Conservation (phyloP, 345 rosid species). For the Arabidopsis arenosa region DNA sequence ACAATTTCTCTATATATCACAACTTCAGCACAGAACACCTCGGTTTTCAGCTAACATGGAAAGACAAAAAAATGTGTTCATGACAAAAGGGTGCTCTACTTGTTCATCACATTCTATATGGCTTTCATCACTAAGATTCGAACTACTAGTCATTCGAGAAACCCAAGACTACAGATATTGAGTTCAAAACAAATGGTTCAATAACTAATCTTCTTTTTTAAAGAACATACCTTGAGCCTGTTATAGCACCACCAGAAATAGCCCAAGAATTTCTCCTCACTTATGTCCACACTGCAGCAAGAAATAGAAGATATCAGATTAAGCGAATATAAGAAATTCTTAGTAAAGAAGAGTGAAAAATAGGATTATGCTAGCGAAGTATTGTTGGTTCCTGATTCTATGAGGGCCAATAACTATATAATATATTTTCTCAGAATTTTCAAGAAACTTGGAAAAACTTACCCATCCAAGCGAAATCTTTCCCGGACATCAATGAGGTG, state of each 20-base stretch:
- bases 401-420: neutral
- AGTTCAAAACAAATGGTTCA: slow-evolving; percentile 15
- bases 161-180: neutral
- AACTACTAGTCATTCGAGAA: slow-evolving; percentile 2
- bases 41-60: neutral
- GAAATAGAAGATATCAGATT: slow-evolving; percentile 32
- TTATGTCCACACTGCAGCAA: slow-evolving; percentile 74
- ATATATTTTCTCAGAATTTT: neutral
- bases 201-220: neutral
- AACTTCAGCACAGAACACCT: neutral
- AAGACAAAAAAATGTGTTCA: neutral
- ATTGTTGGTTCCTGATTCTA: slow-evolving; percentile 7
- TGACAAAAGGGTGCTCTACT: neutral
- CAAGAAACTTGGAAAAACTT: slow-evolving; percentile 30
- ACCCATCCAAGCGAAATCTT: slow-evolving; percentile 95
- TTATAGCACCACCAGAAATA: slow-evolving; percentile 99
- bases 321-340: slow-evolving; percentile 20
- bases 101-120: neutral
- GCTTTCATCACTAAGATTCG: slow-evolving; percentile 3
- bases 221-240: slow-evolving; percentile 71
- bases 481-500: slow-evolving; percentile 95
- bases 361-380: neutral
- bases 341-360: neutral
- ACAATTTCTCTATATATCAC: neutral
- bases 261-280: slow-evolving; percentile 85